Evolutionary conservation across 805 yeast genomes (phyloP).

Genomic region (Kluyveromyces starmeri): DNA sequence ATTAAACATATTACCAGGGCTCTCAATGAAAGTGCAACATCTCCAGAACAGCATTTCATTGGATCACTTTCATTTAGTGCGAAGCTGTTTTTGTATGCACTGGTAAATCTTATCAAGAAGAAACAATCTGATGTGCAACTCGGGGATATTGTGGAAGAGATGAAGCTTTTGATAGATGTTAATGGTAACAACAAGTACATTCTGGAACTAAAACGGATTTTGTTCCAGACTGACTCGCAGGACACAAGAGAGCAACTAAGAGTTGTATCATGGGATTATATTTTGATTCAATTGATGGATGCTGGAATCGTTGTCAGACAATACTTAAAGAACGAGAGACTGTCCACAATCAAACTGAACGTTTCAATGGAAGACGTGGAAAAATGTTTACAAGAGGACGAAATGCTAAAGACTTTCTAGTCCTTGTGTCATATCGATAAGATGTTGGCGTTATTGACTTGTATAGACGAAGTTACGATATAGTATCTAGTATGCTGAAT

Average conservation of each 20-base stretch:
- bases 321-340: constrained; percentile 57
- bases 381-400: constrained; percentile 51
- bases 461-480: too few relatives aligned
- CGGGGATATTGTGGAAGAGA: constrained; percentile 75
- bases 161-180: constrained; percentile 43
- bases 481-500: too few relatives aligned
- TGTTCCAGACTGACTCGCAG: constrained; percentile 29
- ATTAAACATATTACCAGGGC: constrained; percentile 74
- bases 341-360: constrained; percentile 52
- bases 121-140: constrained; percentile 63
- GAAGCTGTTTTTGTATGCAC: constrained; percentile 63
- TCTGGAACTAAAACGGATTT: constrained; percentile 26
- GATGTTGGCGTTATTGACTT: too few relatives aligned
- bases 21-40: constrained; percentile 64
- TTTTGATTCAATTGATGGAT: constrained; percentile 64
- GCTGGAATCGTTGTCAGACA: constrained; percentile 70
- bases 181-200: constrained; percentile 26
- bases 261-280: constrained; percentile 45
- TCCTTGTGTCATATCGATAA: too few relatives aligned
- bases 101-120: constrained; percentile 55
- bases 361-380: constrained; percentile 64
- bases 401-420: constrained; percentile 30
- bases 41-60: constrained; percentile 60
- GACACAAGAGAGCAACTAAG: constrained; percentile 40
- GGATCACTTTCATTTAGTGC: constrained; percentile 53